phyloP scores from a whole-genome alignment of 139 green algal species.

The Picochlorum sp. region DNA sequence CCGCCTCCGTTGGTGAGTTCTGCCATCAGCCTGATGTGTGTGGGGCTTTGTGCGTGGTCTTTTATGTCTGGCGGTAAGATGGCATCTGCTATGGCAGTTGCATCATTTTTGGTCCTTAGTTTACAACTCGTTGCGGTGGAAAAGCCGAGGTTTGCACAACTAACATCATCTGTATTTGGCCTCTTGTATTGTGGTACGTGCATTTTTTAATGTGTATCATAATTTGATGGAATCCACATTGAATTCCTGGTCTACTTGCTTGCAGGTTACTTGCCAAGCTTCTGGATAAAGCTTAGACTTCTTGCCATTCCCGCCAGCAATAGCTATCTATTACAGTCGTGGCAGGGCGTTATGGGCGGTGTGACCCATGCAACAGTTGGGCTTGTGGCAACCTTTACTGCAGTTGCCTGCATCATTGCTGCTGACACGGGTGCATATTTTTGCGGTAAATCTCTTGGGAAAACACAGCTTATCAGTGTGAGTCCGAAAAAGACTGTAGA shows the following conservation, averaged over 20 bases:
- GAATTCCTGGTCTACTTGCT: no score
- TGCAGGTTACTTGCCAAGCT: slow-evolving; percentile 78
- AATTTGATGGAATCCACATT: background rate
- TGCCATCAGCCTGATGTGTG: slow-evolving; percentile 57
- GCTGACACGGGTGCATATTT: slow-evolving; percentile 86
- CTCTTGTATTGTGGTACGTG: slow-evolving; percentile 78
- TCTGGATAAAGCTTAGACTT: slow-evolving; percentile 84
- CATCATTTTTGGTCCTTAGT: slow-evolving; percentile 68
- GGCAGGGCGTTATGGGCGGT: slow-evolving; percentile 31
- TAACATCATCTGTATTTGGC: slow-evolving; percentile 77
- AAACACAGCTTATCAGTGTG: slow-evolving; percentile 71
- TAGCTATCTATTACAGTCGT: slow-evolving; percentile 23
- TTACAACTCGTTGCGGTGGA: slow-evolving; percentile 56
- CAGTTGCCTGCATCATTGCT: slow-evolving; percentile 70
- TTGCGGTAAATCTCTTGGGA: slow-evolving; percentile 64
- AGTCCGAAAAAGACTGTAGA: slow-evolving; percentile 94
- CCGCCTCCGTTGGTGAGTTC: slow-evolving; percentile 47
- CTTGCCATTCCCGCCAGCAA: slow-evolving; percentile 40
- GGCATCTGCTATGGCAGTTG: slow-evolving; percentile 41
- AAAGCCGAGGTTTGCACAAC: slow-evolving; percentile 71
- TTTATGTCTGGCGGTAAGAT: slow-evolving; percentile 23
- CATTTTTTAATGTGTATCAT: background rate
- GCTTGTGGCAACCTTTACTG: slow-evolving; percentile 68
- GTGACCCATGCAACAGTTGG: slow-evolving; percentile 62
- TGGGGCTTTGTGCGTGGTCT: slow-evolving; percentile 49